A percentile compares a stretch with the other conserved stretches of the same genome.
Evolutionary conservation across 2,329 filamentous ascomycete species (phyloP).

Genomic region (Berkeleyomyces basicola): DNA sequence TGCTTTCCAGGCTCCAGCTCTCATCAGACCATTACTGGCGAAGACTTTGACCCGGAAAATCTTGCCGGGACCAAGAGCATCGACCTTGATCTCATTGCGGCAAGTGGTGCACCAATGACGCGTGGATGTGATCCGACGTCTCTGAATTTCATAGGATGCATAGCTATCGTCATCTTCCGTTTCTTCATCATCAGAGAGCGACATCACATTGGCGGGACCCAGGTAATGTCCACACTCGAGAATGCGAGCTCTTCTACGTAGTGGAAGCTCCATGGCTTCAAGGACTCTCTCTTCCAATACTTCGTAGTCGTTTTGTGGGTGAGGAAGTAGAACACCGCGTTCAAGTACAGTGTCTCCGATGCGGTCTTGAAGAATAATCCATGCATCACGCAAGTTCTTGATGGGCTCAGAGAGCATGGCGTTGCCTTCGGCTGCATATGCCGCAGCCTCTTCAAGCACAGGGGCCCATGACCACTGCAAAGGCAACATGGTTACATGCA

Average conservation of each 20-base stretch:
- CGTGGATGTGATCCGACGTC: conserved; percentile 8
- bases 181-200: conserved; percentile 24
- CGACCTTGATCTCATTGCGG: conserved; percentile 36
- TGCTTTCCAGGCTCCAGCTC: conserved; percentile 76
- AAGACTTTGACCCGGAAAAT: conserved; percentile 75
- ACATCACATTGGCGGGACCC: conserved; percentile 37
- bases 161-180: conserved; percentile 24
- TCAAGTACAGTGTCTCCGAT: conserved; percentile 57
- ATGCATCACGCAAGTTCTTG: conserved; percentile 42
- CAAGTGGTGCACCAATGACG: conserved; percentile 41
- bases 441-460: conserved; percentile 26
- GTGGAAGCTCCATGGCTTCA: conserved; percentile 55
- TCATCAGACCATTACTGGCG: conserved; percentile 88
- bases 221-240: conserved; percentile 65
- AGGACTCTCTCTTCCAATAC: conserved; percentile 61
- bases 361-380: conserved; percentile 51
- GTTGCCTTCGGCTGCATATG: conserved; percentile 19
- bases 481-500: conserved; percentile 63
- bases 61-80: conserved; percentile 35
- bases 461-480: conserved; percentile 48
- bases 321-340: conserved; percentile 57
- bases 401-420: conserved; percentile 23
- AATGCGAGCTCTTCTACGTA: conserved; percentile 47
- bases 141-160: conserved; percentile 13
- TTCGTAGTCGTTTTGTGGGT: conserved; percentile 67